Base-by-base conservation (phyloP, 106 monocot genomes). In the Dendrobium huoshanense region DNA sequence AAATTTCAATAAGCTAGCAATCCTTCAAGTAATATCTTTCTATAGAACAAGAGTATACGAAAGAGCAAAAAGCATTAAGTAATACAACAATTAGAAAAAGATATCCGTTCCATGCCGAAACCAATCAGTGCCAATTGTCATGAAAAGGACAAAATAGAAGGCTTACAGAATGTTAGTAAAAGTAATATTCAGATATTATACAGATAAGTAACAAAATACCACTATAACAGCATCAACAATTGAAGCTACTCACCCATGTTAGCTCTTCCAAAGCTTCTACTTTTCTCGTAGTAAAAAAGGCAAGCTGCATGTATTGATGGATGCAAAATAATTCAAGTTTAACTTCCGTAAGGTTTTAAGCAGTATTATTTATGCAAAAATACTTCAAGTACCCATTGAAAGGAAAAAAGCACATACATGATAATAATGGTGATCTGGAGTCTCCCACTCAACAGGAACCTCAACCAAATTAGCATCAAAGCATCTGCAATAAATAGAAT, bases 361-460 rank as follows among this genome's bases (percentile, higher is more conserved):
- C n/a, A 68, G 37, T 70, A 70, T 33, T 37, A 70, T 65, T 8
- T 8, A 37, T 70, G 15, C 4, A 19, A 67, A 70, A 70, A 70
- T 24, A 33, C 6, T 37, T 70, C 15, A 37, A 70, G 70, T 4
- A 70, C 70, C 15, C 5, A 13, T 70, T 70, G 61, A 61, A 22
- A 22, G n/a, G 20, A 20, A n/a, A n/a, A 61, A 19, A n/a, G 16
- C 0, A 44, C 87, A 41, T 92, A 99, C 98, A 88, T 99, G 98
- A 77, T 99, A 99, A 81, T 95, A 99, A 77, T 91, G 95, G 40
- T 77, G 98, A 41, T 99, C 98, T 9, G 98, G 95, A 18, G 85
- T 88, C 82, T 99, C 98, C 70, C 95, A 82, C 83, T 95, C 95
- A 29, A 99, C 90, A 5, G 98, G 98, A 67, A 99, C 85, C 55